phyloP scores from a whole-genome alignment of 148 eudicot species.

The Tetragonia tetragonoides region DNA sequence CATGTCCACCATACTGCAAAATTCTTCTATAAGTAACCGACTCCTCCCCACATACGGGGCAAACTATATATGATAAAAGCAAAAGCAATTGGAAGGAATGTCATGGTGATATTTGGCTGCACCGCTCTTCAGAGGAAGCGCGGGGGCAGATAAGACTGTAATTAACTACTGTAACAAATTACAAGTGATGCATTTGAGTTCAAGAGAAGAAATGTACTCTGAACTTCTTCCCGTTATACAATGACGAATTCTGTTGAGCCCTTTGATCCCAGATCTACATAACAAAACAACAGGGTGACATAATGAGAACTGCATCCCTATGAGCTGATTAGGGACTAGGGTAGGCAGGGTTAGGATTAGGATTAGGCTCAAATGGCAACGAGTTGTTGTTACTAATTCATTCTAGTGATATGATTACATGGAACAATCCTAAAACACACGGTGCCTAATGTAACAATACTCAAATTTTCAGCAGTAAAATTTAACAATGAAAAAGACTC shows the following conservation, averaged over 20 bases:
- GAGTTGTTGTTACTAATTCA: no score
- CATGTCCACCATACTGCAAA: conserved; percentile 69
- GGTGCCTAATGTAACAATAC: no score
- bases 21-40: neutral
- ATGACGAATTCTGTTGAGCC: conserved; percentile 48
- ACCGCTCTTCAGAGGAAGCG: no score
- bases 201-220: conserved; percentile 48
- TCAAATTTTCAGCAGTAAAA: no score
- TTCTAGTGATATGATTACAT: no score
- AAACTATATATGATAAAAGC: neutral
- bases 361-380: neutral
- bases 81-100: neutral
- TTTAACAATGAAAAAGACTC: no score
- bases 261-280: conserved; percentile 73
- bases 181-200: neutral
- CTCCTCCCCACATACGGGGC: neutral
- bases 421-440: no score
- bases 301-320: neutral
- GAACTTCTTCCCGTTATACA: conserved; percentile 77
- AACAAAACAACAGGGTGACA: neutral
- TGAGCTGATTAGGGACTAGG: neutral
- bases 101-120: no score
- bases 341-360: no score
- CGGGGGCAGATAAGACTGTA: no score
- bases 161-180: no score